Evolutionary conservation across 140 eudicot genomes (phyloP).

Genomic region (Bidens hawaiensis): DNA sequence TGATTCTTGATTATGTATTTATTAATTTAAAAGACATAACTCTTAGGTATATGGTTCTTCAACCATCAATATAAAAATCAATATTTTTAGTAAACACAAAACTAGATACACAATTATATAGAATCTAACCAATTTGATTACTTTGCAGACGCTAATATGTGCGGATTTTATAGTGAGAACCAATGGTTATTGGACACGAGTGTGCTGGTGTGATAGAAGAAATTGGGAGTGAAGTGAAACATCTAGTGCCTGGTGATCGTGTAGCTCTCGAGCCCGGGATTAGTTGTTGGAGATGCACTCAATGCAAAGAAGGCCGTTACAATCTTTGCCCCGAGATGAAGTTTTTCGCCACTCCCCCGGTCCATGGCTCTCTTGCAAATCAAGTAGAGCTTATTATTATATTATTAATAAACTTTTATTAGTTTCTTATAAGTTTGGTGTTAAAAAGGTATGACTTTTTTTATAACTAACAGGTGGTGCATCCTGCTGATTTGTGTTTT

Average conservation of each 20-base stretch:
- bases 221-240: constrained; percentile 57
- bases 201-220: constrained; percentile 73
- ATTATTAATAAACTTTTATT: not conserved
- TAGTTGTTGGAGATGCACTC: constrained; percentile 60
- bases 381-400: constrained; percentile 29
- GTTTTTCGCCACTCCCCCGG: constrained; percentile 72
- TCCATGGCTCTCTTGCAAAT: constrained; percentile 71
- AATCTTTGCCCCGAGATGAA: constrained; percentile 77
- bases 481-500: constrained; percentile 68
- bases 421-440: not conserved
- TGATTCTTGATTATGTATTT: too few species aligned
- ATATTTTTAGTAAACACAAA: too few species aligned
- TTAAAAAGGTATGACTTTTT: not conserved
- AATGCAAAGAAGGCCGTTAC: constrained; percentile 65
- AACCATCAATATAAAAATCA: not conserved
- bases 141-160: constrained; percentile 46
- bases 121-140: not conserved
- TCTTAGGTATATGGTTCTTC: not conserved
- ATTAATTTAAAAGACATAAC: not conserved
- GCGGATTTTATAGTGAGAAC: constrained; percentile 70
- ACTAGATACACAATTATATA: too few species aligned
- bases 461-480: constrained; percentile 42
- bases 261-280: constrained; percentile 74
- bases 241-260: constrained; percentile 52
- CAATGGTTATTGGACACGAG: constrained; percentile 77